phyloP scores from a whole-genome alignment of 1,139 yeast genomes.

The Kluyveromyces sp. region DNA sequence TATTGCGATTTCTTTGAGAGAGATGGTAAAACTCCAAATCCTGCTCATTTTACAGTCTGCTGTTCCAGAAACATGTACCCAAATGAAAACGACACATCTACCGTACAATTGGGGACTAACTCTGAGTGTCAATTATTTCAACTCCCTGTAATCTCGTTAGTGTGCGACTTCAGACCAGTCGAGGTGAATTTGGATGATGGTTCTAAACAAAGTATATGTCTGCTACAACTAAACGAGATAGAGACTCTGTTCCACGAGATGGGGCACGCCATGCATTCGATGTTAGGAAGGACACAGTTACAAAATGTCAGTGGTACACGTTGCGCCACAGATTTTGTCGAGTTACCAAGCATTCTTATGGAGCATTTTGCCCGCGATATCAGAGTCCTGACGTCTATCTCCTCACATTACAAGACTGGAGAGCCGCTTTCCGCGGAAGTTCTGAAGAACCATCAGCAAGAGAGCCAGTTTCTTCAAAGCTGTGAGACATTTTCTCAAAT shows the following conservation, averaged over 20 bases:
- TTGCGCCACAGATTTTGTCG: conserved; percentile 94
- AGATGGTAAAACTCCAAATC: conserved; percentile 57
- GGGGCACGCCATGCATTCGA: conserved; percentile 99
- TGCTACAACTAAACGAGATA: conserved; percentile 69
- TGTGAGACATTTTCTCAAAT: conserved; percentile 84
- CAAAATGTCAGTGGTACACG: conserved; percentile 94
- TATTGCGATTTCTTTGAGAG: conserved; percentile 64
- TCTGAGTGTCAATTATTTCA: conserved; percentile 48
- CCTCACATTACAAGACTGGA: conserved; percentile 65
- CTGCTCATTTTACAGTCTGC: conserved; percentile 96
- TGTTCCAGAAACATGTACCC: conserved; percentile 74
- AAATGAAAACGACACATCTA: conserved; percentile 37
- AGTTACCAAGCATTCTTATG: conserved; percentile 90
- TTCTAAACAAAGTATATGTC: conserved; percentile 32
- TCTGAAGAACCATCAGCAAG: conserved; percentile 45
- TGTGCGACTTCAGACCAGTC: conserved; percentile 59
- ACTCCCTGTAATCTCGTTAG: conserved; percentile 81
- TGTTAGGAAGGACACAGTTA: conserved; percentile 83
- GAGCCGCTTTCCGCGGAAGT: conserved; percentile 49
- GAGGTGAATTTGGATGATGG: conserved; percentile 2
- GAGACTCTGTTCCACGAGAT: conserved; percentile 95
- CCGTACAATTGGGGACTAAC: conserved; percentile 36
- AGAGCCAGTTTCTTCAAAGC: conserved; percentile 49
- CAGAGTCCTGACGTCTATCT: conserved; percentile 65
- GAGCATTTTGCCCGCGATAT: conserved; percentile 85